Evolutionary conservation across 2,329 filamentous ascomycete genomes (phyloP).

Genomic region (Xylariaceae sp.): DNA sequence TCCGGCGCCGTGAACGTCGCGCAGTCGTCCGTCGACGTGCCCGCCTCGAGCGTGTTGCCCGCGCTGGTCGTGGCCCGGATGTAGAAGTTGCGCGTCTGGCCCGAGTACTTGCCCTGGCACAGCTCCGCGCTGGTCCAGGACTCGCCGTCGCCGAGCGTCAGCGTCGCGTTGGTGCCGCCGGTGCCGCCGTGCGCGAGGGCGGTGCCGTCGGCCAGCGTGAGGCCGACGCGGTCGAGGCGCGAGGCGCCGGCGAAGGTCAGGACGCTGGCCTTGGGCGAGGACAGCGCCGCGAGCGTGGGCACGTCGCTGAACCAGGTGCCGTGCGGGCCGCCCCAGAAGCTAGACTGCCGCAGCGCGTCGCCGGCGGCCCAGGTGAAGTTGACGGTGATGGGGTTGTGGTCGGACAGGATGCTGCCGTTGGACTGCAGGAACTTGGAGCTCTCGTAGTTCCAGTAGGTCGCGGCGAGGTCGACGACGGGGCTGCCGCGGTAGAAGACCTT

Average conservation of each 20-base stretch:
- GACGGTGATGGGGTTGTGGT: slow-evolving; percentile 63
- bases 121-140: slow-evolving; percentile 32
- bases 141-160: slow-evolving; percentile 50
- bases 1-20: slow-evolving; percentile 32
- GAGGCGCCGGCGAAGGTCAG: slow-evolving; percentile 42
- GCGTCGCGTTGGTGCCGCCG: slow-evolving; percentile 39
- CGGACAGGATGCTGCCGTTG: slow-evolving; percentile 53
- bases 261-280: slow-evolving; percentile 30
- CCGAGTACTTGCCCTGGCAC: neutral
- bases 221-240: slow-evolving; percentile 46
- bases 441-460: slow-evolving; percentile 51
- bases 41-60: slow-evolving; percentile 23
- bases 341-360: slow-evolving; percentile 36
- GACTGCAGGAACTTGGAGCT: slow-evolving; percentile 52
- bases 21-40: slow-evolving; percentile 34
- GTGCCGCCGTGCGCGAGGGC: slow-evolving; percentile 48
- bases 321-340: slow-evolving; percentile 43
- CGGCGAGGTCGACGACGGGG: slow-evolving; percentile 40
- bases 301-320: slow-evolving; percentile 55
- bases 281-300: slow-evolving; percentile 30
- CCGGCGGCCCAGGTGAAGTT: slow-evolving; percentile 43
- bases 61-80: slow-evolving; percentile 1
- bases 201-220: slow-evolving; percentile 45
- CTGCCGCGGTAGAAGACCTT: slow-evolving; percentile 59
- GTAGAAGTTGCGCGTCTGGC: slow-evolving; percentile 26